Evolutionary conservation across 805 yeast species (phyloP).

Genomic region (Lipomyces mesembrius): DNA sequence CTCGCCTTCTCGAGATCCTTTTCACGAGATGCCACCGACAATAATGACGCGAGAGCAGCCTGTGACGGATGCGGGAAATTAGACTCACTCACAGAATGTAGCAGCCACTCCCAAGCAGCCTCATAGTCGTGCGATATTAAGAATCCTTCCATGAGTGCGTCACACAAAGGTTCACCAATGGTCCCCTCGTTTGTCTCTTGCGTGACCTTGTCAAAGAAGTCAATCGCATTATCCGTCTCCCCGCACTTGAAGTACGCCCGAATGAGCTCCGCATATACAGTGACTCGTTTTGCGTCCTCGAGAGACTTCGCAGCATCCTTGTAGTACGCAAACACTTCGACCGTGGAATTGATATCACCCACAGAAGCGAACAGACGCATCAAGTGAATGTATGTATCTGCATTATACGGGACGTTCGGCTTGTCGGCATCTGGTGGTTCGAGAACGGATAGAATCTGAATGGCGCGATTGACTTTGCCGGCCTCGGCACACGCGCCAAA

Average conservation of each 20-base stretch:
- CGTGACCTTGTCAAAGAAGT: constrained; percentile 40
- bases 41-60: constrained; percentile 32
- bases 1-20: constrained; percentile 40
- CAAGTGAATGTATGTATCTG: constrained; percentile 36
- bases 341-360: constrained; percentile 35
- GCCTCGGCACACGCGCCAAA: constrained; percentile 33
- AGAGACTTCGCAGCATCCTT: constrained; percentile 23
- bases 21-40: constrained; percentile 37
- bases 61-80: constrained; percentile 13
- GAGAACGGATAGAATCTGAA: constrained; percentile 9
- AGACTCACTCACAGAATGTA: constrained; percentile 36
- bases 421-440: constrained; percentile 13
- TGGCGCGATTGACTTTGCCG: constrained; percentile 18
- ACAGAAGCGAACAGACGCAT: constrained; percentile 38
- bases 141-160: constrained; percentile 41
- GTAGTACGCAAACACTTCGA: constrained; percentile 37
- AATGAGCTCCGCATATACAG: constrained; percentile 41
- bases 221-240: constrained; percentile 40
- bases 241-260: constrained; percentile 40
- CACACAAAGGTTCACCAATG: constrained; percentile 22
- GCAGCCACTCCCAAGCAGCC: constrained; percentile 44
- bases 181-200: constrained; percentile 17
- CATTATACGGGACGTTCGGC: constrained; percentile 18
- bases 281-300: constrained; percentile 21
- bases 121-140: constrained; percentile 33